Conservation (phyloP, 805 yeast species). For the Metschnikowia kunwiensis region DNA sequence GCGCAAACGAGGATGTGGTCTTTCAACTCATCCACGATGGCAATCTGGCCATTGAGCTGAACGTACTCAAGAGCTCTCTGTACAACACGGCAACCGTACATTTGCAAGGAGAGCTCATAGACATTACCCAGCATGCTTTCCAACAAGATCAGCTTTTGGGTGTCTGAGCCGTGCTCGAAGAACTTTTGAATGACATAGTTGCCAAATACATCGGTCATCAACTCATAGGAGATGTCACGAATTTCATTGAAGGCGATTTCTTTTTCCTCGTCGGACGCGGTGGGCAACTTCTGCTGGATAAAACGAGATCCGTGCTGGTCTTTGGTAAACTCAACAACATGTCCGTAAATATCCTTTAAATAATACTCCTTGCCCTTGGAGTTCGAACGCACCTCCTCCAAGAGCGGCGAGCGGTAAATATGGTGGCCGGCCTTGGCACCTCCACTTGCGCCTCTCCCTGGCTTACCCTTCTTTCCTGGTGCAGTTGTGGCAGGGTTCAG, state of each 20-base stretch:
- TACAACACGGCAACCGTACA: slow-evolving; percentile 98
- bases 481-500: slow-evolving; percentile 5
- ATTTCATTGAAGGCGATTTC: slow-evolving; percentile 84
- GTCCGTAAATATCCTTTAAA: slow-evolving; percentile 76
- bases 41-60: slow-evolving; percentile 58
- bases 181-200: slow-evolving; percentile 94
- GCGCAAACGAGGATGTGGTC: slow-evolving; percentile 55
- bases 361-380: slow-evolving; percentile 54
- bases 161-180: slow-evolving; percentile 74
- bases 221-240: slow-evolving; percentile 64
- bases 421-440: slow-evolving; percentile 35
- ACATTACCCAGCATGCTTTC: slow-evolving; percentile 73
- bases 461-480: slow-evolving; percentile 15
- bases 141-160: slow-evolving; percentile 67
- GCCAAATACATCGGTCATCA: slow-evolving; percentile 97
- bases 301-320: slow-evolving; percentile 98
- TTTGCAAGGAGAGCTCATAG: slow-evolving; percentile 75
- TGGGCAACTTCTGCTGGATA: slow-evolving; percentile 81
- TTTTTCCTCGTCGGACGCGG: slow-evolving; percentile 63
- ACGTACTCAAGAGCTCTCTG: slow-evolving; percentile 87
- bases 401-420: slow-evolving; percentile 69
- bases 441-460: slow-evolving; percentile 15
- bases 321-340: slow-evolving; percentile 84
- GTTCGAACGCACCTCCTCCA: slow-evolving; percentile 81
- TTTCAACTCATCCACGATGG: slow-evolving; percentile 67